phyloP scores from a whole-genome alignment of 2,329 filamentous ascomycete genomes.

The Fusarium sp. region DNA sequence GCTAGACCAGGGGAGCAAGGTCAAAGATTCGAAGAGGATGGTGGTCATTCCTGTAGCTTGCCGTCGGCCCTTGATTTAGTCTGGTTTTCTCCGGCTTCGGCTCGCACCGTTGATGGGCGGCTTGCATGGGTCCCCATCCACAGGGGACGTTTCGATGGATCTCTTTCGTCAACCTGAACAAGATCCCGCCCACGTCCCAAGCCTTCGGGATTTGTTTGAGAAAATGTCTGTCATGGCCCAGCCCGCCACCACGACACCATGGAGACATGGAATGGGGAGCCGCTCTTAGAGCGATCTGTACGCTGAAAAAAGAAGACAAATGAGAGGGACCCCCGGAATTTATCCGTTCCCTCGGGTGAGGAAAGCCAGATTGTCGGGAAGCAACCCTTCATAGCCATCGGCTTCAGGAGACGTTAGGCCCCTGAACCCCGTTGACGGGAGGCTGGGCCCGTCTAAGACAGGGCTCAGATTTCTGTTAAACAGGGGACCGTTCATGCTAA shows the following conservation, averaged over 20 bases:
- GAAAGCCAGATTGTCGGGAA: slow-evolving; percentile 31
- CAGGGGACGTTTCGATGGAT: slow-evolving; percentile 33
- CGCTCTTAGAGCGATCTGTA: neutral
- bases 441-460: slow-evolving; percentile 24
- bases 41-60: slow-evolving; percentile 33
- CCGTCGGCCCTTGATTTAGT: slow-evolving; percentile 44
- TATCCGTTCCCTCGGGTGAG: slow-evolving; percentile 20
- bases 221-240: slow-evolving; percentile 21
- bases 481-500: slow-evolving; percentile 13
- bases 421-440: slow-evolving; percentile 32
- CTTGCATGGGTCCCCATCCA: slow-evolving; percentile 41
- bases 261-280: slow-evolving; percentile 12
- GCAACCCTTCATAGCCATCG: slow-evolving; percentile 11
- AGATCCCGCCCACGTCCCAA: slow-evolving; percentile 43
- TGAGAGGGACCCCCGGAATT: slow-evolving; percentile 4
- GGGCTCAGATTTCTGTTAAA: slow-evolving; percentile 16
- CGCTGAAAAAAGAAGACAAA: slow-evolving; percentile 6
- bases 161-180: slow-evolving; percentile 37
- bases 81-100: slow-evolving; percentile 48
- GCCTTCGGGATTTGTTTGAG: slow-evolving; percentile 39
- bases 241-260: slow-evolving; percentile 28
- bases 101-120: slow-evolving; percentile 49
- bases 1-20: slow-evolving; percentile 36
- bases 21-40: slow-evolving; percentile 28
- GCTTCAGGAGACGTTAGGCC: slow-evolving; percentile 1